A percentile compares a stretch with the other conserved stretches of the same genome.
Evolutionary conservation across 495 filamentous ascomycete species (phyloP).

Genomic region (Cercophora samala): DNA sequence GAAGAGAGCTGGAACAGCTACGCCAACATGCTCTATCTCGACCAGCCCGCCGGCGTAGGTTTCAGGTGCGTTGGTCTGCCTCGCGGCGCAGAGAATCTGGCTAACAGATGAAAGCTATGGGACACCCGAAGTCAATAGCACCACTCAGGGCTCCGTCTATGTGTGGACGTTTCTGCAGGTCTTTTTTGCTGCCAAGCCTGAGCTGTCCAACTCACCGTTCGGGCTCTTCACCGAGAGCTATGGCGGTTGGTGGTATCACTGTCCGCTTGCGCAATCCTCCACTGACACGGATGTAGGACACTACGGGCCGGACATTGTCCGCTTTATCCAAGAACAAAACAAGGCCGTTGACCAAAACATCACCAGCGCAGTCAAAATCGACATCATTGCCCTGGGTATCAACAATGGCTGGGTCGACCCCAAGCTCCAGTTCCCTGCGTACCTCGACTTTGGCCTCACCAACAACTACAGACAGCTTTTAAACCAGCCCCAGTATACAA

Average conservation of each 20-base stretch:
- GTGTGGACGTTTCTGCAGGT: neutral
- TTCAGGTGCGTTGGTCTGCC: constrained; percentile 33
- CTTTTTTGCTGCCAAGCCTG: neutral
- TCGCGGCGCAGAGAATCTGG: neutral
- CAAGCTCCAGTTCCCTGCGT: constrained; percentile 48
- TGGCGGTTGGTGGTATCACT: neutral
- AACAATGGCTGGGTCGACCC: constrained; percentile 58
- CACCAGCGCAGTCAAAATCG: constrained; percentile 41
- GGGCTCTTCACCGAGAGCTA: constrained; percentile 4
- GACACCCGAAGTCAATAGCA: neutral
- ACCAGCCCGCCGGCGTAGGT: constrained; percentile 56
- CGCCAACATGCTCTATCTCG: constrained; percentile 28
- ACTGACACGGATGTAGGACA: neutral
- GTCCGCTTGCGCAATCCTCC: neutral
- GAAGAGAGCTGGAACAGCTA: constrained; percentile 61
- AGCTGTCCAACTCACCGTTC: neutral
- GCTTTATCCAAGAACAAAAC: neutral
- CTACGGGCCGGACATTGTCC: neutral
- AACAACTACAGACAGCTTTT: constrained; percentile 53
- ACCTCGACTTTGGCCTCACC: constrained; percentile 51
- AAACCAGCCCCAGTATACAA: constrained; percentile 37
- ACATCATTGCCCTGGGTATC: constrained; percentile 54
- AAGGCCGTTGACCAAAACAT: neutral
- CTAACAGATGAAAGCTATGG: constrained; percentile 4
- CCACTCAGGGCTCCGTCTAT: neutral